Conservation (phyloP, 768 basidiomycete species). For the Lentinula detonsa region DNA sequence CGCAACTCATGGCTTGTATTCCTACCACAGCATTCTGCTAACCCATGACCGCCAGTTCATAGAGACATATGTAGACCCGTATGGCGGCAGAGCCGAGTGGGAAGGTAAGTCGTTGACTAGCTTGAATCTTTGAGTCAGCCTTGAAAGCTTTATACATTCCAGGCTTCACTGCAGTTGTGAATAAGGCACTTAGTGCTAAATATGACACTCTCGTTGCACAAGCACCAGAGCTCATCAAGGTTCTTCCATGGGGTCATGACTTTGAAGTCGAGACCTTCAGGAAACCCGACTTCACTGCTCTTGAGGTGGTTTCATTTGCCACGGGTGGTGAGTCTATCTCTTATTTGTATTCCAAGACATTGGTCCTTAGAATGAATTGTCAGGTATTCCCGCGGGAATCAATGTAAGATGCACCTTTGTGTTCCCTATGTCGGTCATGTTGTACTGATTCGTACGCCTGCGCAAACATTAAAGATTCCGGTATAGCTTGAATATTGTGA, state of each 20-base stretch:
- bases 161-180: conserved; percentile 87
- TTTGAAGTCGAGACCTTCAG: conserved; percentile 70
- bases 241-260: conserved; percentile 73
- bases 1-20: conserved; percentile 12
- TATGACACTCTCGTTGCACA: conserved; percentile 70
- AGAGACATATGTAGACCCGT: conserved; percentile 86
- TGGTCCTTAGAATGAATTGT: not conserved
- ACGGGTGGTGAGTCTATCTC: conserved; percentile 55
- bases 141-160: not conserved
- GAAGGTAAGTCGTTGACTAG: conserved; percentile 47
- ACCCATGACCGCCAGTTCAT: conserved; percentile 39
- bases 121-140: conserved; percentile 2
- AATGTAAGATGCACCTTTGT: conserved; percentile 44
- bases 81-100: conserved; percentile 90
- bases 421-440: not conserved
- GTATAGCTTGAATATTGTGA: not conserved
- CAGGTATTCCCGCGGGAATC: conserved; percentile 83
- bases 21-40: not conserved
- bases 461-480: not conserved
- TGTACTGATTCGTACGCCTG: not conserved
- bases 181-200: conserved; percentile 78
- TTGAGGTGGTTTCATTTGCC: conserved; percentile 78
- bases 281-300: conserved; percentile 83
- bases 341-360: not conserved
- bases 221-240: conserved; percentile 74